Evolutionary conservation across 108 stramenopile genomes (phyloP).

Genomic region (Discostella stelligeroides): DNA sequence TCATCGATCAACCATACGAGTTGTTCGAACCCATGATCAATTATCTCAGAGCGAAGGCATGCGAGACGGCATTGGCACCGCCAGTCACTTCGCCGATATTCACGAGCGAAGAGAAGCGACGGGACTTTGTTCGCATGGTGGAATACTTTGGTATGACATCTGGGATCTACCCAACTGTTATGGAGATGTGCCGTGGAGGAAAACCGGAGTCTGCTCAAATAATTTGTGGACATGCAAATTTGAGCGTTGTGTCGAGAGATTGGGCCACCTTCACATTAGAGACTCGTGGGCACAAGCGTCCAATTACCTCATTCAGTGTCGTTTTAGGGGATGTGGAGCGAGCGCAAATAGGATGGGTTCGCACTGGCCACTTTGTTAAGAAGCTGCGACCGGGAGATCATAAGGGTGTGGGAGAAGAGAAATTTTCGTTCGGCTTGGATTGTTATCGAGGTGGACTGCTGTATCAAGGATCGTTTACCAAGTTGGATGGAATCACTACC

Average conservation of each 20-base stretch:
- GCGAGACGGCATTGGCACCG: slow-evolving; percentile 40
- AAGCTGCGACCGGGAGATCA: slow-evolving; percentile 43
- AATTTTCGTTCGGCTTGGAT: slow-evolving; percentile 49
- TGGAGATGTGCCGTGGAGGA: slow-evolving; percentile 49
- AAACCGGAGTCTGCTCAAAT: slow-evolving; percentile 33
- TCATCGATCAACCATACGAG: slow-evolving; percentile 59
- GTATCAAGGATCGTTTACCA: slow-evolving; percentile 50
- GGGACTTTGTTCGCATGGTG: slow-evolving; percentile 61
- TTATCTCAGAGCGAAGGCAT: slow-evolving; percentile 51
- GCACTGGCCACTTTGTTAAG: slow-evolving; percentile 41
- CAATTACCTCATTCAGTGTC: slow-evolving; percentile 47
- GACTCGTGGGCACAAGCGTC: slow-evolving; percentile 47
- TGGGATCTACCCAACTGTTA: slow-evolving; percentile 54
- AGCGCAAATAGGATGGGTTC: slow-evolving; percentile 48
- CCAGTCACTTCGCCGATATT: slow-evolving; percentile 45
- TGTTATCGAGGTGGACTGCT: slow-evolving; percentile 46
- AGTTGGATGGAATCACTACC: slow-evolving; percentile 42
- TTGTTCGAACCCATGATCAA: slow-evolving; percentile 56
- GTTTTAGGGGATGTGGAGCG: slow-evolving; percentile 49
- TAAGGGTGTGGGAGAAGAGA: slow-evolving; percentile 53
- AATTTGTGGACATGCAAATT: slow-evolving; percentile 36
- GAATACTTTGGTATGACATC: slow-evolving; percentile 63
- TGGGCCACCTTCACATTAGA: slow-evolving; percentile 52
- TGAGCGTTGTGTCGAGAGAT: slow-evolving; percentile 34
- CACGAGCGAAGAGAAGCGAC: slow-evolving; percentile 23